These are phyloP conservation scores for Porodaedalea pini DNA, from an alignment of 1,284 basidiomycete genomes.

Conservation along the genomic window DNA sequence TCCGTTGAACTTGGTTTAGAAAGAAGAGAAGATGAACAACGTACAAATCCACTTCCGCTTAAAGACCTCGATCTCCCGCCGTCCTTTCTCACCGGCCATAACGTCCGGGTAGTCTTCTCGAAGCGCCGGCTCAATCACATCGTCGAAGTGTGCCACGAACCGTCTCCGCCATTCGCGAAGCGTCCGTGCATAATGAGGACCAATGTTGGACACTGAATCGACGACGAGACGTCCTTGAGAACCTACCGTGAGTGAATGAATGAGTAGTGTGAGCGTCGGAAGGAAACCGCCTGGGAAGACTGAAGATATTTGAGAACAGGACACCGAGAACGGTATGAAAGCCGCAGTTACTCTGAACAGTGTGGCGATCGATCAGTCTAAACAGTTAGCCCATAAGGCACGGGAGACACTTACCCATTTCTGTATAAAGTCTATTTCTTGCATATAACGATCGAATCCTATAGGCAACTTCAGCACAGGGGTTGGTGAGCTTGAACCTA, in stretches of 20 bases:
- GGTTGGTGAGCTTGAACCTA: neutral
- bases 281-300: constrained; percentile 80
- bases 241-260: constrained; percentile 53
- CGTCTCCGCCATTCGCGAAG: constrained; percentile 77
- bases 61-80: constrained; percentile 70
- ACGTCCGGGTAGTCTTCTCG: constrained; percentile 58
- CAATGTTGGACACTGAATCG: constrained; percentile 76
- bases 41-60: constrained; percentile 77
- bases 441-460: constrained; percentile 57
- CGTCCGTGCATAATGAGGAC: constrained; percentile 77
- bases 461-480: neutral
- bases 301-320: constrained; percentile 25
- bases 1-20: neutral
- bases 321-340: neutral
- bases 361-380: neutral
- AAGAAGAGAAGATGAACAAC: constrained; percentile 30
- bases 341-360: constrained; percentile 26
- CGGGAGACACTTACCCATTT: constrained; percentile 58
- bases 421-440: constrained; percentile 71
- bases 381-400: neutral
- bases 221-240: constrained; percentile 59
- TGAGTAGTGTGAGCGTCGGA: constrained; percentile 63
- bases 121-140: constrained; percentile 59
- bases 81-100: constrained; percentile 40
- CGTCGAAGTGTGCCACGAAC: constrained; percentile 65